Evolutionary conservation across 2,329 filamentous ascomycete species (phyloP), one percentile per base, ranked within the genome.

Genomic region (Colletotrichum agaves): DNA sequence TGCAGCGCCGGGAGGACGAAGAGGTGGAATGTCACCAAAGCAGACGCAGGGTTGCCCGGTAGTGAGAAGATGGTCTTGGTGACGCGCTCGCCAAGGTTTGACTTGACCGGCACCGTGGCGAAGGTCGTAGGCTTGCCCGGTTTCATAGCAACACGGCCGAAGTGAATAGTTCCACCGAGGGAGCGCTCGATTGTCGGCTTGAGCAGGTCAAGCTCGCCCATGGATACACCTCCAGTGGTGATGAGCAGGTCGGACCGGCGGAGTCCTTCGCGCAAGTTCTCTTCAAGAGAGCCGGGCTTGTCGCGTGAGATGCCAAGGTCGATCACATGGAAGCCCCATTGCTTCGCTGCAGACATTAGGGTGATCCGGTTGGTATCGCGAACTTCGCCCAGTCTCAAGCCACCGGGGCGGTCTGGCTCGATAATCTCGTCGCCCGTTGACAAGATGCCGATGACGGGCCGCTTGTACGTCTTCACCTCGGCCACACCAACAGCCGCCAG

Each of bases 51-150:
- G 76, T 99, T 99, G 0, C 96, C 96, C 0, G 96, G 96, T 0
- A 99, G 85, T 0, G 93, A 93, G 80, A 99, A 99, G 71, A 99
- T 88, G 65, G 91, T 85, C 75, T 92, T 94, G 1, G 81, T 82
- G 23, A 88, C 78, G 50, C 89, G 85, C 44, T 87, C 82, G 19
- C 89, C 88, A 2, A 74, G 75, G 69, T 87, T 86, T 67, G 87
- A 83, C 77, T 90, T 90, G 43, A 87, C 83, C 1, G 93, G 90
- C 0, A 98, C 87, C 0, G 93, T 98, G 2, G 96, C 96, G 78
- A 99, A 99, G 0, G 96, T 99, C 0, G 94, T 98, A 2, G 96
- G 96, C 79, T 98, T 99, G 4, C 96, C 96, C 0, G 96, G 96
- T 82, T 99, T 99, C 96, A 99, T 98, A 61, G 91, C 88, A 3